Percentiles rank a stretch among this genome's conserved stretches.
phyloP scores from a whole-genome alignment of 108 stramenopile species.

The Stephanodiscus minutulus region DNA sequence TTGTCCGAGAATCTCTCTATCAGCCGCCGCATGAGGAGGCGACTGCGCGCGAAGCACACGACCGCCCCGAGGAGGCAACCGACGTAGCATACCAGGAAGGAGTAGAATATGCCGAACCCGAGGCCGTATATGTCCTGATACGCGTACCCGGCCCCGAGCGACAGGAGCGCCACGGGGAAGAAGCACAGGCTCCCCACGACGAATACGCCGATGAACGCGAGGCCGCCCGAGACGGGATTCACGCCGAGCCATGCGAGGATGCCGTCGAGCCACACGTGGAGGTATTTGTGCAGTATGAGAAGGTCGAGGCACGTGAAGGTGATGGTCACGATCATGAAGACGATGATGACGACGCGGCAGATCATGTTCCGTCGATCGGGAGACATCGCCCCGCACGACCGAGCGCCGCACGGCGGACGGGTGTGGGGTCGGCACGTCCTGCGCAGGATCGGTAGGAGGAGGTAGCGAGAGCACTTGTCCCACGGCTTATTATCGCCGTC shows the following conservation, averaged over 20 bases:
- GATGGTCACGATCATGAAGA: constrained; percentile 51
- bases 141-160: constrained; percentile 46
- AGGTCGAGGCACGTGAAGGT: constrained; percentile 42
- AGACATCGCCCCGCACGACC: neutral
- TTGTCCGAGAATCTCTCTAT: constrained; percentile 33
- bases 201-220: constrained; percentile 37
- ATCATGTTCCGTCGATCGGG: constrained; percentile 27
- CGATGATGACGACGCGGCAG: constrained; percentile 40
- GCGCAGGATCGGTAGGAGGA: neutral
- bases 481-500: neutral
- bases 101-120: constrained; percentile 26
- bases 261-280: constrained; percentile 32
- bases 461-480: neutral
- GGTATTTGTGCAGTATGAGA: constrained; percentile 39
- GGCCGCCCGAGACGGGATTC: constrained; percentile 30
- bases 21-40: constrained; percentile 46
- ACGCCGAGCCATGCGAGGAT: constrained; percentile 20
- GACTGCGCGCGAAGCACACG: constrained; percentile 42
- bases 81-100: constrained; percentile 42
- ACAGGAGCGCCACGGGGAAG: constrained; percentile 31
- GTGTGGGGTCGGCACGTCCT: neutral
- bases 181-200: constrained; percentile 37
- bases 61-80: constrained; percentile 42
- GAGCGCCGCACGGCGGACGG: neutral
- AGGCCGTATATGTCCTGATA: constrained; percentile 44